Conservation (phyloP, 768 basidiomycete species). For the Tylopilus plumbeoviolaceoides region DNA sequence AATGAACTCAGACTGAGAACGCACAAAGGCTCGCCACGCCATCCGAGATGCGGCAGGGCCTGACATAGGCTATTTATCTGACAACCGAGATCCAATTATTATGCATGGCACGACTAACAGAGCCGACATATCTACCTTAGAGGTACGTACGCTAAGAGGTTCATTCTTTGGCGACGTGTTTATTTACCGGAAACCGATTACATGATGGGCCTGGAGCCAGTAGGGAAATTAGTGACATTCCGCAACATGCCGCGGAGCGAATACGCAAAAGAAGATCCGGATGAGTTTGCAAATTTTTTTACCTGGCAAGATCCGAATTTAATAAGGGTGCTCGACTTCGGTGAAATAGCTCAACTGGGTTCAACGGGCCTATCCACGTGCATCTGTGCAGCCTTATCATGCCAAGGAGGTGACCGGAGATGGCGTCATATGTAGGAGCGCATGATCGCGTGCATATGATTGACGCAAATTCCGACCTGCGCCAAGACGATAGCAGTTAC, state of each 20-base stretch:
- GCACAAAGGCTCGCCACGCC: neutral
- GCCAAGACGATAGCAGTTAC: too few species aligned
- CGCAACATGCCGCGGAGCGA: neutral
- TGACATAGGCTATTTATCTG: neutral
- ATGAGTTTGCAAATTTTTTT: neutral
- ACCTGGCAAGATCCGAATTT: neutral
- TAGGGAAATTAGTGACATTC: too few species aligned
- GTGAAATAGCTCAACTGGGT: neutral
- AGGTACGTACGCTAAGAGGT: neutral
- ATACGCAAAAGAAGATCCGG: neutral
- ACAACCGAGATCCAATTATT: neutral
- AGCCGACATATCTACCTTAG: neutral
- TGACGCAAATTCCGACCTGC: neutral
- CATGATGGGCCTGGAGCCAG: neutral
- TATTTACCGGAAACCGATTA: neutral
- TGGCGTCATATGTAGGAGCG: neutral
- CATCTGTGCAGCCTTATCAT: neutral
- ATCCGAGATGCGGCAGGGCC: too few species aligned
- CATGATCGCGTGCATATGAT: neutral
- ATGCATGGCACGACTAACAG: neutral
- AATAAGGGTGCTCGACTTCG: neutral
- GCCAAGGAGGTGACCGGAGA: neutral
- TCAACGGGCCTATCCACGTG: neutral
- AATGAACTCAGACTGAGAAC: conserved; percentile 6
- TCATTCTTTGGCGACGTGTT: neutral